A percentile compares a stretch with the other conserved stretches of the same genome.
Evolutionary conservation across 371 early-diverging fungal genomes (phyloP).

Genomic region (Syncephalastrum racemosum): DNA sequence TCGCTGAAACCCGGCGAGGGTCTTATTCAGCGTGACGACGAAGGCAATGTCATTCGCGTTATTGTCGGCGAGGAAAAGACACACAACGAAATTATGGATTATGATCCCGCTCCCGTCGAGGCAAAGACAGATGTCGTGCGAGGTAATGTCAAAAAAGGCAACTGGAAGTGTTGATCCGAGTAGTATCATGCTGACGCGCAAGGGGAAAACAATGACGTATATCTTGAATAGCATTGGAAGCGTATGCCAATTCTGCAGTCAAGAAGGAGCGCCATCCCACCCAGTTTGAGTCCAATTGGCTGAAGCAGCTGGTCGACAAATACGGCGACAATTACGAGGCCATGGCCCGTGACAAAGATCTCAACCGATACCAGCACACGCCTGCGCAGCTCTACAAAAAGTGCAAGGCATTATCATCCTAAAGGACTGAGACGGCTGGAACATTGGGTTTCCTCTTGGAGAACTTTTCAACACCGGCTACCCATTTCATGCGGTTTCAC

Average conservation of each 20-base stretch:
- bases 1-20: conserved; percentile 65
- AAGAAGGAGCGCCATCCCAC: conserved; percentile 60
- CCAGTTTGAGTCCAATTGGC: conserved; percentile 63
- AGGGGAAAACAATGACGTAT: conserved; percentile 5
- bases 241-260: conserved; percentile 52
- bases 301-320: conserved; percentile 68
- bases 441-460: no score
- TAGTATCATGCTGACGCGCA: conserved; percentile 6
- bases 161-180: neutral
- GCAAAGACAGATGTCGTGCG: conserved; percentile 69
- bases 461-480: no score
- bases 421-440: conserved; percentile 1
- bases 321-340: conserved; percentile 82
- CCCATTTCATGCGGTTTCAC: no score
- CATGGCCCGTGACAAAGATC: conserved; percentile 86
- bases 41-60: conserved; percentile 77
- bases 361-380: conserved; percentile 84
- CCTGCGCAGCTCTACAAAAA: conserved; percentile 76
- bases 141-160: conserved; percentile 19
- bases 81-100: conserved; percentile 61
- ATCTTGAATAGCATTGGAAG: conserved; percentile 47
- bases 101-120: conserved; percentile 46
- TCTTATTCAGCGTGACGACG: conserved; percentile 81
- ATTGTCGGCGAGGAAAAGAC: conserved; percentile 60
- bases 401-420: conserved; percentile 28